phyloP scores from a whole-genome alignment of 768 basidiomycete species.

The Naematelia encephala region DNA sequence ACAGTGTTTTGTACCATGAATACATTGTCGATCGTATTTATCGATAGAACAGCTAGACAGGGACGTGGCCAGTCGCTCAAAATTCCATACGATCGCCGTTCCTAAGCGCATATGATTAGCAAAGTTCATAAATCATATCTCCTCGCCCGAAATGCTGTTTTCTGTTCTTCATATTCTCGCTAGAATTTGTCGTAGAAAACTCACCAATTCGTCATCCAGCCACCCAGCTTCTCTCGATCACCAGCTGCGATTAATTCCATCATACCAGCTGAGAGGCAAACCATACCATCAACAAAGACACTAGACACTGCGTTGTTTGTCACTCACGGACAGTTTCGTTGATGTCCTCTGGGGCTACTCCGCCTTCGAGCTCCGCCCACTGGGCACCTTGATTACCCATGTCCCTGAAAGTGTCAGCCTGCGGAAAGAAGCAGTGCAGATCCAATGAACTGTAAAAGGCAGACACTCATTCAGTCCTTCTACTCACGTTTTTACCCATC shows the following conservation, averaged over 20 bases:
- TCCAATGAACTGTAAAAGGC: too few relatives aligned
- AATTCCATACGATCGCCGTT: neutral
- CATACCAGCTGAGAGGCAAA: neutral
- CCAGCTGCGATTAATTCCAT: neutral
- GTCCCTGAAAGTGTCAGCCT: neutral
- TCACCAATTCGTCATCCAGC: neutral
- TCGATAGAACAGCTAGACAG: neutral
- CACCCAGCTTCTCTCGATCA: neutral
- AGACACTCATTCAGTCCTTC: too few relatives aligned
- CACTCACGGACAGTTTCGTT: slow-evolving; percentile 3
- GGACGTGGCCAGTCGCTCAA: neutral
- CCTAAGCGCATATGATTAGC: too few relatives aligned
- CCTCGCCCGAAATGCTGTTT: too few relatives aligned
- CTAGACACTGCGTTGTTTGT: neutral
- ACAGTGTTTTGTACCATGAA: too few relatives aligned
- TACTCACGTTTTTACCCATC: slow-evolving; percentile 24
- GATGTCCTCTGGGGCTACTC: slow-evolving; percentile 56
- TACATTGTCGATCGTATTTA: too few relatives aligned
- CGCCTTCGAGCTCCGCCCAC: slow-evolving; percentile 43
- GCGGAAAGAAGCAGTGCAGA: too few relatives aligned
- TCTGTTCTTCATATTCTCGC: too few relatives aligned
- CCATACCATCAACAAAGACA: neutral
- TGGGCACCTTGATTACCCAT: slow-evolving; percentile 7
- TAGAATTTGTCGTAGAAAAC: too few relatives aligned
- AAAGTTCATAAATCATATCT: too few relatives aligned